Evolutionary conservation across 140 eudicot genomes (phyloP).

Genomic region (Ambrosia hybrid): DNA sequence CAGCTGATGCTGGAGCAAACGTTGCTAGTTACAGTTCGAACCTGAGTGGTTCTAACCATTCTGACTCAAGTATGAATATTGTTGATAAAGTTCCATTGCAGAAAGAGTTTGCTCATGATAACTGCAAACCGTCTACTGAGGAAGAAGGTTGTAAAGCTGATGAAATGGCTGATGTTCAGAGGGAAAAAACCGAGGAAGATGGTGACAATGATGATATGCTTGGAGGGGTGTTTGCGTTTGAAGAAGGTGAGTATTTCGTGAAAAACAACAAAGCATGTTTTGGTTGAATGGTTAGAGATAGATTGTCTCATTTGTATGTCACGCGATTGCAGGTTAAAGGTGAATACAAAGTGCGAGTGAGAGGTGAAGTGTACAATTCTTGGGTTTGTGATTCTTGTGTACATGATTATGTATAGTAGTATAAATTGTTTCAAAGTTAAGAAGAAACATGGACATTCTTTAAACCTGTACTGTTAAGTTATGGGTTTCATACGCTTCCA

Average conservation of each 20-base stretch:
- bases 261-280: too few relatives aligned
- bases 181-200: constrained; percentile 58
- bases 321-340: constrained; percentile 43
- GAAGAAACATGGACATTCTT: constrained; percentile 39
- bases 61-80: constrained; percentile 58
- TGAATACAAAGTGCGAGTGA: background rate
- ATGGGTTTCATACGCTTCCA: too few relatives aligned
- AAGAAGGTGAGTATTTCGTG: constrained; percentile 62
- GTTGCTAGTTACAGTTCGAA: constrained; percentile 52
- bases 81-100: constrained; percentile 48
- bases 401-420: constrained; percentile 56
- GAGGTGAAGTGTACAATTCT: constrained; percentile 15
- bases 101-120: constrained; percentile 57
- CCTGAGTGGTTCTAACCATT: constrained; percentile 56
- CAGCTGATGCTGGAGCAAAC: constrained; percentile 33
- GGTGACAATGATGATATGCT: constrained; percentile 75
- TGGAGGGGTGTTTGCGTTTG: constrained; percentile 86
- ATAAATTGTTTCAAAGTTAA: constrained; percentile 36
- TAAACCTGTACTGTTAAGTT: too few relatives aligned
- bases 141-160: constrained; percentile 37
- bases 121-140: constrained; percentile 50
- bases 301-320: too few relatives aligned
- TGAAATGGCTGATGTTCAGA: constrained; percentile 29
- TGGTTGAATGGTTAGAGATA: too few relatives aligned
- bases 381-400: constrained; percentile 46